A percentile compares a stretch with the other conserved stretches of the same genome.
These are phyloP conservation scores for Staphylotrichum longicolle DNA, from an alignment of 495 filamentous ascomycete species.

Conservation along the genomic window DNA sequence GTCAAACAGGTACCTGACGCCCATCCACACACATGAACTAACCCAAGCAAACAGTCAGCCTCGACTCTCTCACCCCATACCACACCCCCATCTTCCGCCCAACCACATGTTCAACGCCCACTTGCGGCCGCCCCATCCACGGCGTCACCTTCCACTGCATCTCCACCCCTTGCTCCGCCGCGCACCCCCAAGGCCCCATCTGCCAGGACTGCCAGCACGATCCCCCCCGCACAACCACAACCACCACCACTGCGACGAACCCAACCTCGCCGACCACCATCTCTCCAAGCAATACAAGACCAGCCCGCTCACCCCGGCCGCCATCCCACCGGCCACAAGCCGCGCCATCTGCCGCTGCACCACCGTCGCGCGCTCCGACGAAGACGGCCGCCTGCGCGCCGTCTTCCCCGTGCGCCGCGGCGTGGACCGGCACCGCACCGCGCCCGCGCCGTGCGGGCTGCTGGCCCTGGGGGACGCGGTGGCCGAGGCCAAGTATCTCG, in stretches of 20 bases:
- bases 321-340: conserved; percentile 23
- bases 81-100: too few relatives aligned
- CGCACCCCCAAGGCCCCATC: conserved; percentile 4
- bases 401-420: conserved; percentile 25
- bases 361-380: conserved; percentile 24
- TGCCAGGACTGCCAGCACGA: conserved; percentile 24
- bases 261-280: conserved; percentile 4
- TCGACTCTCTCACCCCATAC: too few relatives aligned
- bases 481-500: too few relatives aligned
- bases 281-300: background rate
- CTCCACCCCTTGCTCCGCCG: background rate
- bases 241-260: too few relatives aligned
- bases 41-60: too few relatives aligned
- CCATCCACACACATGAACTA: too few relatives aligned
- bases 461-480: too few relatives aligned
- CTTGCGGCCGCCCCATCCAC: conserved; percentile 22
- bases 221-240: too few relatives aligned
- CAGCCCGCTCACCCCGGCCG: conserved; percentile 1
- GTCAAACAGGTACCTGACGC: too few relatives aligned
- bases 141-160: conserved; percentile 32
- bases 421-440: too few relatives aligned
- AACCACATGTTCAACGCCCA: background rate
- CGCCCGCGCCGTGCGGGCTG: too few relatives aligned
- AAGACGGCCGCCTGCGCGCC: conserved; percentile 6
- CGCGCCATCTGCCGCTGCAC: conserved; percentile 31